Percentiles rank a stretch among this genome's conserved stretches.
phyloP scores from a whole-genome alignment of 305 asterid species.

The Salvia sclarea region DNA sequence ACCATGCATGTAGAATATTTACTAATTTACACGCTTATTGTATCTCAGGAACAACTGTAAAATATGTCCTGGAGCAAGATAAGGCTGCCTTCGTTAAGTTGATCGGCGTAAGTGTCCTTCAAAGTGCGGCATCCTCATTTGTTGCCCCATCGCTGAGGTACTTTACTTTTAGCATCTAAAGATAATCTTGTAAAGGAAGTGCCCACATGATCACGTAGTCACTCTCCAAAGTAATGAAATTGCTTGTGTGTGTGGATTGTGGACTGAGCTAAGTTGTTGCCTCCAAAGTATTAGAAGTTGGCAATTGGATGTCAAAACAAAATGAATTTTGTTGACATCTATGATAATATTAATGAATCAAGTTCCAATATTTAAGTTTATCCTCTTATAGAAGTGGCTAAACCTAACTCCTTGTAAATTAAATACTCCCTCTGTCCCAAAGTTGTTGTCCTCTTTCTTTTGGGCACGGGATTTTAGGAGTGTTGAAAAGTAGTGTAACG shows the following conservation, averaged over 20 bases:
- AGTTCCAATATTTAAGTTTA: neutral
- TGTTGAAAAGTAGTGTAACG: no score
- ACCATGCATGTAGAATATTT: conserved; percentile 24
- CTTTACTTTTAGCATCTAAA: conserved; percentile 28
- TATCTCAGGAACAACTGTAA: conserved; percentile 90
- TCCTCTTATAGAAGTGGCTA: no score
- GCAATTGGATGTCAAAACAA: neutral
- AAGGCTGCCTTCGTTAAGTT: conserved; percentile 82
- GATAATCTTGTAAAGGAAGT: conserved; percentile 19
- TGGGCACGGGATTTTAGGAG: no score
- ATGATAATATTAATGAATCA: neutral
- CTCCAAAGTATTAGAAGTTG: conserved; percentile 16
- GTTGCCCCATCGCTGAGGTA: conserved; percentile 97
- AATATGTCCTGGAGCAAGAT: conserved; percentile 93
- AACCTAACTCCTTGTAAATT: no score
- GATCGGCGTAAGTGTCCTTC: conserved; percentile 94
- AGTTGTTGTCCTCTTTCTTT: no score
- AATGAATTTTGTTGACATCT: neutral
- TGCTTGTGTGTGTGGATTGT: no score
- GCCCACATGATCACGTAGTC: neutral
- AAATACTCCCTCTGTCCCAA: no score
- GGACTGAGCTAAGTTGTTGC: conserved; percentile 16
- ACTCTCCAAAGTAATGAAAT: no score
- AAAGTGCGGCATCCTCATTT: conserved; percentile 97
- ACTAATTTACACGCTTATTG: conserved; percentile 29